Base-by-base conservation (phyloP, 768 basidiomycete genomes). In the Suillus fuscotomentosus region DNA sequence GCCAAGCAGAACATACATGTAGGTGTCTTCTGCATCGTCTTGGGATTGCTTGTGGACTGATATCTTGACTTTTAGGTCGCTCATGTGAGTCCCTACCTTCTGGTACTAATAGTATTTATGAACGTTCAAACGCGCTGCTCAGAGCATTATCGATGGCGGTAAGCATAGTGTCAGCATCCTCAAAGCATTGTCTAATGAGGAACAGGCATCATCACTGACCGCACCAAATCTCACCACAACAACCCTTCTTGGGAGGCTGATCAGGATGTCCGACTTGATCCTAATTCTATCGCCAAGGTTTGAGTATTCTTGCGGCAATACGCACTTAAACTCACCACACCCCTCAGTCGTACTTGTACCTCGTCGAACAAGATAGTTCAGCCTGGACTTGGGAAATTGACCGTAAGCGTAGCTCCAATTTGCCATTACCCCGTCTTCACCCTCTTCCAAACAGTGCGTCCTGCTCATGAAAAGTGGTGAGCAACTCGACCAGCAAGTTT, bases 321-420 rank as follows among this genome's bases (percentile, higher is more conserved):
- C 4, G 31, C 53, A 15, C 22, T 50, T 62, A 68, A 24, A 69
- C 60, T 27, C 3, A 42, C 51, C 39, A 24, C 41, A n/a, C 17
- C 34, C 22, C 59, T 11, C 66, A 92, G 90, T 76, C 87, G 1
- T 91, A 91, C 69, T 75, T 89, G 41, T 84, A 84, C 70, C 84
- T 93, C 22, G 83, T 79, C 8, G 83, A 86, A 60, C 91, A 92
- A 75, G 88, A 90, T 60, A 81, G 84, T 36, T 88, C 88, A 47
- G 83, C 88, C 7, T 90, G 84, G 88, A 88, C 89, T 10, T 93
- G 90, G 89, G 91, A 92, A 71, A 80, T 93, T 36, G 91, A 92
- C 67, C 78, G 90, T 91, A 70, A 79, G 89, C 77, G 3, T 59
- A 22, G 27, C 51, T 51, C 39, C 3, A 42, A 2, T 53, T 43